Evolutionary conservation across 2,329 filamentous ascomycete species (phyloP), one percentile per base, ranked within the genome.

Genomic region (Teratosphaeria destructans): DNA sequence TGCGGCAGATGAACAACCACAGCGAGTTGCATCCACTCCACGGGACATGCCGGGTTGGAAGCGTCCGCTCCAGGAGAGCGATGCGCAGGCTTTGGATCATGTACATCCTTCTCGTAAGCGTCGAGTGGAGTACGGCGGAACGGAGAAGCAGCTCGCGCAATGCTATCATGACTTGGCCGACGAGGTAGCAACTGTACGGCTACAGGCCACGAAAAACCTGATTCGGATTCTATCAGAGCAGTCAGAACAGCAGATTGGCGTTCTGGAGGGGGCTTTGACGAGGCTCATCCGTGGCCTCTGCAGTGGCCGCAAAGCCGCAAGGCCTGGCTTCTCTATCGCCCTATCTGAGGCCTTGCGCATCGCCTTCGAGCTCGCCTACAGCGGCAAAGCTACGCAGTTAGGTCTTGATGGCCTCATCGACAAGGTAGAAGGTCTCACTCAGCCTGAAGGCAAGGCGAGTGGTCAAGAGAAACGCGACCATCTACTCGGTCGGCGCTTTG

Each of bases 311-410:
- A 96, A 96, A 76, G 90, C 89, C 12, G 90, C 93, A 19, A 83
- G 94, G 29, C 77, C 94, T 56, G 94, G 94, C 3, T 96, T 95
- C 72, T 95, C 90, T 58, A 81, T 96, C 59, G 93, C 93, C 0
- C 77, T 97, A 65, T 88, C 91, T 0, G 92, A 96, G 73, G 77
- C 95, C 8, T 72, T 96, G 53, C 80, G 83, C 4, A 84, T 93
- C 68, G 75, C 92, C 5, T 88, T 65, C 37, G 58, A 62, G 14
- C 56, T 61, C 11, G 57, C n/a, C 16, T 39, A 58, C 23, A 58
- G 55, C 59, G 35, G 55, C n/a, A 37, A 43, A 54, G 32, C 43
- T 49, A 16, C 55, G 58, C 52, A 63, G 19, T 47, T 56, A 64
- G 26, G 37, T 56, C 57, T 81, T 12, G 66, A 73, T 2, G 71